These are phyloP conservation scores for Nannochloropsis gaditana DNA, from an alignment of 108 stramenopile genomes.

Conservation along the genomic window DNA sequence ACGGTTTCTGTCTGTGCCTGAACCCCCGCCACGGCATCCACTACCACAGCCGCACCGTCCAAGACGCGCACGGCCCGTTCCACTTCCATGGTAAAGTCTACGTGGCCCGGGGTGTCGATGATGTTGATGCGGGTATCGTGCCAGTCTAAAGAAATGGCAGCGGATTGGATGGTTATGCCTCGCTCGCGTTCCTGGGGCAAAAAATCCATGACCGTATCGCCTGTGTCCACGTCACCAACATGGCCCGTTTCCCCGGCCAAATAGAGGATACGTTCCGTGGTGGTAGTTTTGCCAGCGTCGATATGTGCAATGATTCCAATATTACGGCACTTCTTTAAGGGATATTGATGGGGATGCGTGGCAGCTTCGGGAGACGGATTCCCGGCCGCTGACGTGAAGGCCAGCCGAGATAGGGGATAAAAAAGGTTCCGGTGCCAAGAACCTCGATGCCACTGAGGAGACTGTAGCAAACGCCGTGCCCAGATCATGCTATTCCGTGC, in stretches of 20 bases:
- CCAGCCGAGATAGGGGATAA: too few species aligned
- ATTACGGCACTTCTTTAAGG: slow-evolving; percentile 33
- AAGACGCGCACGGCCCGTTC: slow-evolving; percentile 85
- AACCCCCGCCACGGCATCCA: slow-evolving; percentile 97
- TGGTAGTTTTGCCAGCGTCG: slow-evolving; percentile 99
- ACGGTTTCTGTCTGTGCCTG: slow-evolving; percentile 98
- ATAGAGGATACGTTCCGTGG: slow-evolving; percentile 95
- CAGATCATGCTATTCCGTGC: too few species aligned
- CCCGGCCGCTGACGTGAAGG: too few species aligned
- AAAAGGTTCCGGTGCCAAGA: too few species aligned
- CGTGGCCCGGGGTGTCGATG: slow-evolving; percentile 98
- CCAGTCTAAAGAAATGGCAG: slow-evolving; percentile 90
- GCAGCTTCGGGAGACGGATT: neutral
- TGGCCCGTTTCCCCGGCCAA: slow-evolving; percentile 69
- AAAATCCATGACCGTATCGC: slow-evolving; percentile 95
- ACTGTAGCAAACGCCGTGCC: too few species aligned
- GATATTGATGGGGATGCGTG: neutral
- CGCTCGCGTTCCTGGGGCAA: slow-evolving; percentile 93
- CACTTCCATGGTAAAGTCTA: slow-evolving; percentile 66
- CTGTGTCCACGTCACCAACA: slow-evolving; percentile 81
- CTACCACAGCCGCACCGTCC: slow-evolving; percentile 90
- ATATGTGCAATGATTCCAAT: slow-evolving; percentile 96
- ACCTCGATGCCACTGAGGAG: too few species aligned
- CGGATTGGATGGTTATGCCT: slow-evolving; percentile 97
- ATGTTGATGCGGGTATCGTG: slow-evolving; percentile 88